Base-by-base conservation (phyloP, 2,329 filamentous ascomycete genomes). In the Cladophialophora carrionii region DNA sequence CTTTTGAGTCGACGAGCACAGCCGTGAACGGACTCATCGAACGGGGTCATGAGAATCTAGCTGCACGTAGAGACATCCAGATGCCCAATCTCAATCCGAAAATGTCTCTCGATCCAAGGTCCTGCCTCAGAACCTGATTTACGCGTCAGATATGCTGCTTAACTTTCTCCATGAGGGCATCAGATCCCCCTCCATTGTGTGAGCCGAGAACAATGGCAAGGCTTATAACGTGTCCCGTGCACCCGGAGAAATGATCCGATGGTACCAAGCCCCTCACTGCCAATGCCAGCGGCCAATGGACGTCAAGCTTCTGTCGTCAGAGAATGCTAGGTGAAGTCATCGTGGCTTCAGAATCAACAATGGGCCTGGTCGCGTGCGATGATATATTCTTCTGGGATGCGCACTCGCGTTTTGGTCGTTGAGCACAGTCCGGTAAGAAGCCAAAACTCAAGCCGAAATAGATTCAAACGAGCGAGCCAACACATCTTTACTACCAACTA, bases 1-100 rank as follows among this genome's bases (percentile, higher is more conserved):
- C 65, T 71, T 46, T 63, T 71, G 57, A 32, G 37, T 54, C 52
- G 20, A 54, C 14, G 52, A 32, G 24, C 52, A 34, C 14, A 54
- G 52, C 52, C 32, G 29, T 54, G 52, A 54, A 10, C 2, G 8
- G 24, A 20, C 17, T 31, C 2, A 17, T 20, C 32, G 22, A 2
- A 32, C 9, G n/a, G 8, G 29, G 48, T 51, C 48, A 24, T 20
- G 20, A 51, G 22, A 12, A 3, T 29, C 3, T 29, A 29, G 3
- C 6, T 29, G 26, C 3, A 43, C 17, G 8, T n/a, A n/a, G 37
- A 4, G 37, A 43, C 37, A n/a, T 14, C 8, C 1, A 43, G 37
- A 20, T 7, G n/a, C 8, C n/a, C 17, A 43, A 43, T 43, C 17
- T 41, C 12, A 17, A 41, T 8, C 4, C 10, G 26, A 29, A 29